A percentile compares a stretch with the other conserved stretches of the same genome.
Conservation (phyloP, 164 flowering plant genomes). For the grape (Vitis vinifera) region ASM3070453v1 NC_081809.1:16472001-16472500, state of each 20-base stretch:
- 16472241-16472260: constrained; percentile 61
- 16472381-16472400: neutral
- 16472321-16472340: constrained; percentile 70
- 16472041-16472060: no score
- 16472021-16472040: no score
- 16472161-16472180: constrained; percentile 76
- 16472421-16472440: neutral
- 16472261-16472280: constrained; percentile 74
- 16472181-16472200: constrained; percentile 75
- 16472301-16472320: constrained; percentile 72
- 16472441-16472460: neutral
- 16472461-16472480: neutral
- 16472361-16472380: constrained; percentile 18
- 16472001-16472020: no score
- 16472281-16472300: constrained; percentile 75
- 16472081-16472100: no score
- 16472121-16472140: neutral
- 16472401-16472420: neutral
- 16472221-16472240: constrained; percentile 64
- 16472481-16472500: neutral
- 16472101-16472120: no score
- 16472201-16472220: constrained; percentile 71
- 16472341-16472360: constrained; percentile 50
- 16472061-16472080: no score
- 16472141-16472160: constrained; percentile 69